Conservation (phyloP, 768 basidiomycete species). For the Mycena rebaudengoi region DNA sequence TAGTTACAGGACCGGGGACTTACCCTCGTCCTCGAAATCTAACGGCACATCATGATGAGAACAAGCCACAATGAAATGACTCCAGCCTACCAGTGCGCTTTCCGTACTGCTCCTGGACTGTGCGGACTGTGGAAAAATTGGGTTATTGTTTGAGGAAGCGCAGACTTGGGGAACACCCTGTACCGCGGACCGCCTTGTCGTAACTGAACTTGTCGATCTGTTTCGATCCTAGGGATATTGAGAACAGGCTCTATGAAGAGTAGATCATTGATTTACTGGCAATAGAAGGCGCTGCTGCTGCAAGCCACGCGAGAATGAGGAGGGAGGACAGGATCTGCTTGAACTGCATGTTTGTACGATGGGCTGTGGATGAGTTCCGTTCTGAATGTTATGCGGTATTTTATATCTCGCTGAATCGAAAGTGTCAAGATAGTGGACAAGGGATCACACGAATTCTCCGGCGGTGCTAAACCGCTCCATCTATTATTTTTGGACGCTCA, state of each 20-base stretch:
- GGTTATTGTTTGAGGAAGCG: neutral
- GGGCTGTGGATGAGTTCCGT: neutral
- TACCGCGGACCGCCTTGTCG: neutral
- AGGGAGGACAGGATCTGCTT: neutral
- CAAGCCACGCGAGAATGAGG: neutral
- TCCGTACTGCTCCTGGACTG: neutral
- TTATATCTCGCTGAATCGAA: neutral
- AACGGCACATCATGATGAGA: neutral
- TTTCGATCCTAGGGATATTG: neutral
- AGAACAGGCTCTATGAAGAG: neutral
- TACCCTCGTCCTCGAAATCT: neutral
- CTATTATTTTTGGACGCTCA: neutral
- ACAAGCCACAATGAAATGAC: neutral
- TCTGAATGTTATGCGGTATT: neutral
- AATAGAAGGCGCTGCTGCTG: neutral
- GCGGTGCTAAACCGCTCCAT: neutral
- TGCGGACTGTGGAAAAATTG: neutral
- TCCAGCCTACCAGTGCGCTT: neutral
- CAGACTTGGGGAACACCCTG: neutral
- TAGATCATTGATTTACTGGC: neutral
- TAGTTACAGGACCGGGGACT: no score
- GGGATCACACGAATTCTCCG: neutral
- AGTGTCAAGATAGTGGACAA: no score
- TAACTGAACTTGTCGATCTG: neutral
- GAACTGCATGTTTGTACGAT: neutral